Conservation (phyloP, 306 rosid species). For the Canavalia ensiformis region DNA sequence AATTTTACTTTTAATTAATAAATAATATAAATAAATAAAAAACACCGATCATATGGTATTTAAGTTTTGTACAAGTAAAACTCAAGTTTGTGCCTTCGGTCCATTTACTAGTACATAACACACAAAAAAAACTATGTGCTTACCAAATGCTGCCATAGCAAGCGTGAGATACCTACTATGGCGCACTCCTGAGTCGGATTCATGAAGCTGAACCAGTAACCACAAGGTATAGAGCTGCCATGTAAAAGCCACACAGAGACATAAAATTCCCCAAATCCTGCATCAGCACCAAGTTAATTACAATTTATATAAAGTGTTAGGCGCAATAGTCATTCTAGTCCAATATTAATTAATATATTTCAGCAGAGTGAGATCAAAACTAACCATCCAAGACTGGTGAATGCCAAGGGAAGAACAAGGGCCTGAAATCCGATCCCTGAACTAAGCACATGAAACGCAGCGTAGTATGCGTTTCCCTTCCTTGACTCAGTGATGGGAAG, state of each 20-base stretch:
- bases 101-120: neutral
- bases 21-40: too few species aligned
- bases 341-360: neutral
- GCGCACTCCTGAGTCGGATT: conserved; percentile 68
- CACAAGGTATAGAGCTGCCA: conserved; percentile 87
- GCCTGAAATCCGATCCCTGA: conserved; percentile 83
- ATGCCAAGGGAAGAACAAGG: conserved; percentile 75
- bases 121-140: neutral
- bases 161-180: conserved; percentile 83
- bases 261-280: conserved; percentile 75
- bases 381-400: conserved; percentile 72
- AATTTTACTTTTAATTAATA: too few species aligned
- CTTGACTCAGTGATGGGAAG: conserved; percentile 84
- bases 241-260: conserved; percentile 59
- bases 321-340: neutral
- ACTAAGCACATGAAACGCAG: conserved; percentile 71
- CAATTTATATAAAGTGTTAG: neutral
- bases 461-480: conserved; percentile 69
- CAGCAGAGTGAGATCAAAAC: neutral
- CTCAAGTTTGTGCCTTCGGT: neutral
- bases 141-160: conserved; percentile 79
- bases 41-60: too few species aligned
- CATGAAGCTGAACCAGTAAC: conserved; percentile 80
- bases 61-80: too few species aligned
- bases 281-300: neutral